These are phyloP conservation scores for Pyrenochaeta sp. DNA, from an alignment of 2,329 filamentous ascomycete species.

Conservation along the genomic window DNA sequence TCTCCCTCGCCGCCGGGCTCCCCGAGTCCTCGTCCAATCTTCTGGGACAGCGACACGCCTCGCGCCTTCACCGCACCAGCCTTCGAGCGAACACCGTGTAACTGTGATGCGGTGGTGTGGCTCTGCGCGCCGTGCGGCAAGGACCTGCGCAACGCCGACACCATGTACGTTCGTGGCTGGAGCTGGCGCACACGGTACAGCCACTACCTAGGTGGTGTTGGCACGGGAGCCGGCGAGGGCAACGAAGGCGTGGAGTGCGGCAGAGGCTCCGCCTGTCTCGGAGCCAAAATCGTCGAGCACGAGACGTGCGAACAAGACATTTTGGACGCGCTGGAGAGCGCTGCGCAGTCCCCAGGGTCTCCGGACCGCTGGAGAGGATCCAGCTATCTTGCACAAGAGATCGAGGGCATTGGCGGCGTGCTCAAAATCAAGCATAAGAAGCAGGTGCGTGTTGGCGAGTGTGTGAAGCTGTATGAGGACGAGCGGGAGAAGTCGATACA, in stretches of 20 bases:
- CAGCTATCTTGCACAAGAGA: constrained; percentile 86
- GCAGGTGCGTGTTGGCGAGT: constrained; percentile 81
- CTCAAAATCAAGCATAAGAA: constrained; percentile 89
- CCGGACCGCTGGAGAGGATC: constrained; percentile 64
- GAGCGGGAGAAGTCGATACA: constrained; percentile 56
- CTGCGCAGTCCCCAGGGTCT: constrained; percentile 31
- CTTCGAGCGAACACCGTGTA: constrained; percentile 66
- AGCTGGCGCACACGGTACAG: constrained; percentile 88
- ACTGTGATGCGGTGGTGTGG: constrained; percentile 73
- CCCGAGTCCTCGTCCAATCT: constrained; percentile 25
- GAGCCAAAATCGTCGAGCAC: constrained; percentile 77
- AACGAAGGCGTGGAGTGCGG: constrained; percentile 89
- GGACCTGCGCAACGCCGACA: constrained; percentile 68
- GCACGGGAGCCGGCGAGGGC: constrained; percentile 87
- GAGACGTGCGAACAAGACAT: constrained; percentile 82
- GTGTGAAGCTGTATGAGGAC: constrained; percentile 83
- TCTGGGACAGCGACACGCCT: constrained; percentile 21
- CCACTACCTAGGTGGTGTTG: constrained; percentile 78
- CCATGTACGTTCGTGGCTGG: constrained; percentile 75
- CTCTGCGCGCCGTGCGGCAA: constrained; percentile 86
- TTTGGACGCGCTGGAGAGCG: constrained; percentile 65
- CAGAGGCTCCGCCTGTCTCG: constrained; percentile 78
- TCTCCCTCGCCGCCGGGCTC: constrained; percentile 34
- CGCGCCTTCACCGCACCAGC: constrained; percentile 55
- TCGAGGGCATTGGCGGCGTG: constrained; percentile 87